Evolutionary conservation across 768 basidiomycete genomes (phyloP), one percentile per base, ranked within the genome.

Genomic region (Strobilomyces dryophilus): DNA sequence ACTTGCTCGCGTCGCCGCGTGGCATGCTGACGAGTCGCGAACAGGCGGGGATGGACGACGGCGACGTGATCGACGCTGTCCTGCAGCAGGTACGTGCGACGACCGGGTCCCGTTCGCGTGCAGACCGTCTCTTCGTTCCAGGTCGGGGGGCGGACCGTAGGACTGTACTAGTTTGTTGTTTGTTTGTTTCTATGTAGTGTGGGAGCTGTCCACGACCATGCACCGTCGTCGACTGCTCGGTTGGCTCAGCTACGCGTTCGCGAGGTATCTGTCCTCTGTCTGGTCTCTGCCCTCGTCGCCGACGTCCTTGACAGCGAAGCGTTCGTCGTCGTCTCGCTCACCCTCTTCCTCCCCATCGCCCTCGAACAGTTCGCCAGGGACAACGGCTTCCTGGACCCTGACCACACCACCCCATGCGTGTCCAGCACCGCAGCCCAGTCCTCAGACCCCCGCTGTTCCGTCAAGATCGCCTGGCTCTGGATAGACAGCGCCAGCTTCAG

Each of bases 401-500:
- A 87, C 51, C 79, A 79, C 56, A 79, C 73, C 0, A 56, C 71
- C n/a, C 82, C 79, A 5, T 95, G 94, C 64, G 48, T 61, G 1
- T 53, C 70, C 1, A 29, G 3, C 29, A 40, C 52, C 26, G 31
- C 43, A 15, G 52, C 54, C 0, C 63, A n/a, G 8, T 15, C n/a
- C 42, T 36, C 43, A 3, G 18, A 37, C 1, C 36, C 61, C 15
- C 77, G 87, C 26, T 95, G 93, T 68, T 89, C 87, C 5, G 92
- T 94, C 24, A 83, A 83, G 65, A 74, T 95, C 51, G 84, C 83
- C 1, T 92, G 92, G 81, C 54, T 75, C 1, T 95, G 92, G 92
- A 80, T 95, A 46, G 94, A 95, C 64, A 92, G 79, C 12, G 92
- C 94, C 2, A 93, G 92, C 64, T 95, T 93, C 67, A 94, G 92